phyloP scores from a whole-genome alignment of 148 eudicot genomes.

The Suaeda aralocaspica region DNA sequence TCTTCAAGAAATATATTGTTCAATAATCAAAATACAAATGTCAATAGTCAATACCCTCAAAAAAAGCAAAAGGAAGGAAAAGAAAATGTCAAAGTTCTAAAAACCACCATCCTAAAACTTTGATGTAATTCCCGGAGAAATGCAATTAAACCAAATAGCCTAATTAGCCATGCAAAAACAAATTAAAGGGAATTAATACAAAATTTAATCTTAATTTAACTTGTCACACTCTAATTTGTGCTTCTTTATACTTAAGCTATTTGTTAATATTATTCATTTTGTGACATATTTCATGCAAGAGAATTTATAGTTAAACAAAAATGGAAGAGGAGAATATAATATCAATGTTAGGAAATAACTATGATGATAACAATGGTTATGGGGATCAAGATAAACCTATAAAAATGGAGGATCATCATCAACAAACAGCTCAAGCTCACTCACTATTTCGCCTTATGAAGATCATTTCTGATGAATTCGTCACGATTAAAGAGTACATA shows the following conservation, averaged over 20 bases:
- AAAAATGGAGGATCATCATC: constrained; percentile 5
- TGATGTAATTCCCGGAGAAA: constrained; percentile 5
- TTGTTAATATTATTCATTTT: not conserved
- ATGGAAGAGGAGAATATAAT: constrained; percentile 24
- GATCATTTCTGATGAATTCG: constrained; percentile 35
- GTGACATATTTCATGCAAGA: not conserved
- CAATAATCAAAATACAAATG: too few species aligned
- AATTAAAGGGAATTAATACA: not conserved
- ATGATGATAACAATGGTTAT: constrained; percentile 7
- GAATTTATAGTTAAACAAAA: not conserved
- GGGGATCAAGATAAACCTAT: constrained; percentile 6
- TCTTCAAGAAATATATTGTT: too few species aligned
- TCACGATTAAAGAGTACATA: constrained; percentile 21
- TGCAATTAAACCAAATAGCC: not conserved
- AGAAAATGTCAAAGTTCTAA: constrained; percentile 28
- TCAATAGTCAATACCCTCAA: too few species aligned
- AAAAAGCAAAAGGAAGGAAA: too few species aligned
- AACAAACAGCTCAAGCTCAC: constrained; percentile 8
- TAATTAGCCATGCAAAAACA: not conserved
- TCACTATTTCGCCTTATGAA: constrained; percentile 27
- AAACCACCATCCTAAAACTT: constrained; percentile 24
- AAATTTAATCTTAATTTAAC: not conserved
- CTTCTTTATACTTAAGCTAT: not conserved
- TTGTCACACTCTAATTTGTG: not conserved
- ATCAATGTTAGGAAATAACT: constrained; percentile 18